A percentile compares a stretch with the other conserved stretches of the same genome.
Conservation (phyloP, 2,329 filamentous ascomycete species). For the Phialophora expanda region DNA sequence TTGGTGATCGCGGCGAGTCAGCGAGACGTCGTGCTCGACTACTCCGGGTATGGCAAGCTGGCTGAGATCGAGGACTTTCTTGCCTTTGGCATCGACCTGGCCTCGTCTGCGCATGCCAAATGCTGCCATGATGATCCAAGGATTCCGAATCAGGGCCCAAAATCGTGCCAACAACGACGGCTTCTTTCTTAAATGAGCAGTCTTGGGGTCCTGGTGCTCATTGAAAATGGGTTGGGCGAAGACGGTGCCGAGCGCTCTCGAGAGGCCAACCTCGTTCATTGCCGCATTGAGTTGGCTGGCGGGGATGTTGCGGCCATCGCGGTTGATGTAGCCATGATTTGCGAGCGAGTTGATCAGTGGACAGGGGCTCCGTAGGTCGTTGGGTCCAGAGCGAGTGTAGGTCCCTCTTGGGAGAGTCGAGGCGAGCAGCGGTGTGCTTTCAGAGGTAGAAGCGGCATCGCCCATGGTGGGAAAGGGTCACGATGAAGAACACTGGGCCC, state of each 20-base stretch:
- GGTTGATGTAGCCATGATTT: constrained; percentile 51
- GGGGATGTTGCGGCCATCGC: constrained; percentile 47
- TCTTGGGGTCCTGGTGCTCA: constrained; percentile 38
- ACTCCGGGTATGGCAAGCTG: constrained; percentile 37
- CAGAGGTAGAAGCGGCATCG: neutral
- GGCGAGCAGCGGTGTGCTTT: neutral
- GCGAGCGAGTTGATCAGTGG: constrained; percentile 50
- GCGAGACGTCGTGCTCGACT: constrained; percentile 39
- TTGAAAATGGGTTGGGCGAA: constrained; percentile 43
- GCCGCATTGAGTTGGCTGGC: constrained; percentile 45
- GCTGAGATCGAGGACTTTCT: constrained; percentile 31
- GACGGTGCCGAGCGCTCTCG: constrained; percentile 46
- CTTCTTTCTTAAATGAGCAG: constrained; percentile 20
- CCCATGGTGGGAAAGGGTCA: constrained; percentile 1
- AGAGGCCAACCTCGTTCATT: constrained; percentile 46
- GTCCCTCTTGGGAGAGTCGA: neutral
- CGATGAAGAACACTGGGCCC: neutral
- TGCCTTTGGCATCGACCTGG: neutral
- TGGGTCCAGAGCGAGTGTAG: constrained; percentile 7
- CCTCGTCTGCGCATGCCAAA: constrained; percentile 31
- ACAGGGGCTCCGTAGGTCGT: constrained; percentile 46
- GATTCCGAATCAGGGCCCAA: constrained; percentile 6
- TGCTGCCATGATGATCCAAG: constrained; percentile 22
- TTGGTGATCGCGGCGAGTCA: constrained; percentile 38
- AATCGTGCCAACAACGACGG: constrained; percentile 26